Base-by-base conservation (phyloP, 75 land plant species). In the Pinus tabuliformis region DNA sequence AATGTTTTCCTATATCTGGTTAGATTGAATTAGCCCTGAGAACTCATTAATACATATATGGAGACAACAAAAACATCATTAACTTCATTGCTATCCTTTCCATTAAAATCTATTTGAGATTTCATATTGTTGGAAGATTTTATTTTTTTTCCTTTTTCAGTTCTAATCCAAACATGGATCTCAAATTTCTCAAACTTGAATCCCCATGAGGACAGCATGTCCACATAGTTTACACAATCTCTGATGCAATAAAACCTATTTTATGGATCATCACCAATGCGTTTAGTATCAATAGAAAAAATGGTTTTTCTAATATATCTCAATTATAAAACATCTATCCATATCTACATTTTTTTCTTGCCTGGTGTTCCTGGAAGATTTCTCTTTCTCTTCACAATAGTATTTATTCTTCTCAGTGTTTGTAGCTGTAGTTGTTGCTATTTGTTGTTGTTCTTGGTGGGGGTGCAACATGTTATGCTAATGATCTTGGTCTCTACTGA, bases 351-450 rank as follows among this genome's bases (percentile, higher is more conserved):
- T 28, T 80, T 80, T 26, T 70, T 82, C 86, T 87, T 87, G 84
- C 93, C 79, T 86, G 93, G 91, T 77, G 83, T 86, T 72, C 93
- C 93, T n/a, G 93, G 91, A n/a, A 84, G 87, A 78, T 89, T 91
- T 73, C 93, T 80, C 58, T 80, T 86, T 76, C 88, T 85, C 86
- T 91, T 91, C 49, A 57, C 80, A 56, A 37, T 21, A 72, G 49
- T 45, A 68, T 36, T n/a, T 68, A 22, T 20, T 68, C 49, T n/a
- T 20, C 68, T 42, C 66, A 28, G 86, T 24, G 83, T 74, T 62
- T 22, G 72, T 15, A 1, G 37, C 56, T 2, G 81, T 62, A 36
- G 76, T 58, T 45, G 86, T 4, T 16, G 86, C 28, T n/a, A 76
- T 52, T 73, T n/a, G 21, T 20, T 68, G 71, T 21, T 68, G 71